A percentile compares a stretch with the other conserved stretches of the same genome.
phyloP scores from a whole-genome alignment of 768 basidiomycete species.

The Collybia sp. region DNA sequence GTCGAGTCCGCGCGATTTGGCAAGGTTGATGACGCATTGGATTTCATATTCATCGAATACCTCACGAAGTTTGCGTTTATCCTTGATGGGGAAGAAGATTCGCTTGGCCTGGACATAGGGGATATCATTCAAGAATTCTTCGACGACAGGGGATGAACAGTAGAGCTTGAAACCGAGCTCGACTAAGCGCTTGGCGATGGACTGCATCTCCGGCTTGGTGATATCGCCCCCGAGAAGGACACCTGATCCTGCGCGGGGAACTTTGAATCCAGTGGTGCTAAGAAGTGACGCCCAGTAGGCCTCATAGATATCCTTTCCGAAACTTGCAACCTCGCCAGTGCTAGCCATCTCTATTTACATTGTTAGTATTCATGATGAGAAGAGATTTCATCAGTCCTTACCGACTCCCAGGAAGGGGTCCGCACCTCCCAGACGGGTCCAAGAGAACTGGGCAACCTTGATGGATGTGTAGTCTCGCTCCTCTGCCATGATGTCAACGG shows the following conservation, averaged over 20 bases:
- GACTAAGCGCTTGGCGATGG: constrained; percentile 73
- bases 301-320: constrained; percentile 90
- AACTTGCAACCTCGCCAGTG: constrained; percentile 96
- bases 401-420: constrained; percentile 96
- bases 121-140: constrained; percentile 74
- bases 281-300: constrained; percentile 96
- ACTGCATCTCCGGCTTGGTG: constrained; percentile 79
- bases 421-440: constrained; percentile 93
- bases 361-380: constrained; percentile 2
- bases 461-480: constrained; percentile 89
- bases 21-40: constrained; percentile 90
- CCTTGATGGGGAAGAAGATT: constrained; percentile 94
- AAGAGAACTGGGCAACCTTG: constrained; percentile 98
- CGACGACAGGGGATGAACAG: constrained; percentile 77
- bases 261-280: constrained; percentile 93
- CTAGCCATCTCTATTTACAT: constrained; percentile 84
- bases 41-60: constrained; percentile 95
- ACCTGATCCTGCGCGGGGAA: constrained; percentile 79
- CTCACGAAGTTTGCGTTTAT: constrained; percentile 91
- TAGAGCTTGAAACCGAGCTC: constrained; percentile 95
- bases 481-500: constrained; percentile 87
- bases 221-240: constrained; percentile 92
- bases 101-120: constrained; percentile 78
- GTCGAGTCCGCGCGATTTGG: constrained; percentile 69
- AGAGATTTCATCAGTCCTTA: constrained; percentile 31